phyloP scores from a whole-genome alignment of 805 yeast genomes.

The Suhomyces faveliae region DNA sequence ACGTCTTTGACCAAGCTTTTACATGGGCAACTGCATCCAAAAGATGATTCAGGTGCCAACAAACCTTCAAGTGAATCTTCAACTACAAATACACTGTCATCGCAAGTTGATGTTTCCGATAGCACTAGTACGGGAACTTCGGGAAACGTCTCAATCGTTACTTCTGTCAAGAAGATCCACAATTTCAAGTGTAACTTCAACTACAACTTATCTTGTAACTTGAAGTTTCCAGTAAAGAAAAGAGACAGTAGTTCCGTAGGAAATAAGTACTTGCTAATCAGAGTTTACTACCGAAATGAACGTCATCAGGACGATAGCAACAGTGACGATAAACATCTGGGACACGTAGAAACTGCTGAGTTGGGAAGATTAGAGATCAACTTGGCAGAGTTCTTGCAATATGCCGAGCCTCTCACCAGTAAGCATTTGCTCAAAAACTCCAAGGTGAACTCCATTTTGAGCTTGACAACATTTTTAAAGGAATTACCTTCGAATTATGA shows the following conservation, averaged over 20 bases:
- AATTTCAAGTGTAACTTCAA: conserved; percentile 41
- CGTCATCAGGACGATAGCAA: background rate
- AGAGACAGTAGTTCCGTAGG: conserved; percentile 36
- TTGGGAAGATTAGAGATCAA: conserved; percentile 71
- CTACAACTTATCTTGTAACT: conserved; percentile 32
- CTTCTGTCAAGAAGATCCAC: conserved; percentile 33
- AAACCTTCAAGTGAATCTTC: background rate
- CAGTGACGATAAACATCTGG: conserved; percentile 5
- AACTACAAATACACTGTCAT: conserved; percentile 1
- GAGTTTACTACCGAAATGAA: conserved; percentile 31
- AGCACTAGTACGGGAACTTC: conserved; percentile 9
- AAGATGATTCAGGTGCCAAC: background rate
- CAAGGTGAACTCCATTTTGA: conserved; percentile 78
- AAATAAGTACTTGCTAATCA: conserved; percentile 42
- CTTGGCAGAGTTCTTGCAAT: conserved; percentile 66
- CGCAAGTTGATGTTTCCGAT: background rate
- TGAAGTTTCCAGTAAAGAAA: conserved; percentile 41
- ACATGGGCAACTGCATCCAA: conserved; percentile 7
- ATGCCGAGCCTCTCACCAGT: conserved; percentile 50
- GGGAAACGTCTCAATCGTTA: conserved; percentile 28
- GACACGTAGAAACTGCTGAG: conserved; percentile 31
- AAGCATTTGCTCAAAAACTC: conserved; percentile 73
- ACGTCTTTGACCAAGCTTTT: conserved; percentile 8
- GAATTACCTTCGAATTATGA: conserved; percentile 39
- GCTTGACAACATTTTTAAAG: conserved; percentile 53